Evolutionary conservation across 2,329 filamentous ascomycete genomes (phyloP).

Genomic region (Calonectria pauciramosa): DNA sequence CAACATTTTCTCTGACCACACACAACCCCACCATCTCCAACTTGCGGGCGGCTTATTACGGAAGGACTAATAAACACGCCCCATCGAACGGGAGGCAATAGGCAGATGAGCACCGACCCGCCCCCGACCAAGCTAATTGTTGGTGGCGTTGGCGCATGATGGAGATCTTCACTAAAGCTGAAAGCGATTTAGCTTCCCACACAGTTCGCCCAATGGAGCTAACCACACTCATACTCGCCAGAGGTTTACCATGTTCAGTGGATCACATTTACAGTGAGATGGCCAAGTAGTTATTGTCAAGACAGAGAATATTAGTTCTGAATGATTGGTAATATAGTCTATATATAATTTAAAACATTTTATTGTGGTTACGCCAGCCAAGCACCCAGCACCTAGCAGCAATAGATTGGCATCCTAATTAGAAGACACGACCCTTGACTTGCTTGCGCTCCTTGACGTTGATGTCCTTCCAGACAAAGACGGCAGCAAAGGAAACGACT

Average conservation of each 20-base stretch:
- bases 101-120: not conserved
- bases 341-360: not conserved
- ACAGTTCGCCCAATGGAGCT: not conserved
- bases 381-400: no score
- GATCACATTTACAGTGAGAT: not conserved
- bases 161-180: not conserved
- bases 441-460: slow-evolving; percentile 35
- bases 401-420: not conserved
- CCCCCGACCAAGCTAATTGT: not conserved
- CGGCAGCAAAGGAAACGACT: slow-evolving; percentile 30
- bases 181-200: not conserved
- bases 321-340: not conserved
- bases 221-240: not conserved
- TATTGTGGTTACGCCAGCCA: not conserved
- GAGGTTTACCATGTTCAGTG: not conserved
- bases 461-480: slow-evolving; percentile 41
- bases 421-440: slow-evolving; percentile 31
- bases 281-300: not conserved
- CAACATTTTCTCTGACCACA: not conserved
- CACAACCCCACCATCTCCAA: not conserved
- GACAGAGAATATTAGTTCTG: not conserved
- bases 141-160: not conserved
- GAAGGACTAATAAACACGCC: not conserved
- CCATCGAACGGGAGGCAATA: not conserved
- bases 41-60: not conserved